Evolutionary conservation across 2,329 filamentous ascomycete species (phyloP).

Genomic region (Reticulascus tulasneorum): DNA sequence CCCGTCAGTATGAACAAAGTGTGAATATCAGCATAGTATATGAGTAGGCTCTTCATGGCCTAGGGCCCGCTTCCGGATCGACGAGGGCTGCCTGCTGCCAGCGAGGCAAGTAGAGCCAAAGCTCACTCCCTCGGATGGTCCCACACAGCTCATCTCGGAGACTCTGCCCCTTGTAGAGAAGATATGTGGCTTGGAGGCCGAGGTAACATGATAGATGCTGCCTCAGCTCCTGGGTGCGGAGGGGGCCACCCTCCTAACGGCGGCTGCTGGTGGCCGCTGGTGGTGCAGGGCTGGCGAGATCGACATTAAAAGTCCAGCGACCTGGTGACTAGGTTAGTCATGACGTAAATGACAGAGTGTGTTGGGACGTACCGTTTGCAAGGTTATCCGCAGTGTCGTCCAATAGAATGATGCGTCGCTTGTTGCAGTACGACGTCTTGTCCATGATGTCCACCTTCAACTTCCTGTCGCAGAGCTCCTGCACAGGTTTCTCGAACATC

Average conservation of each 20-base stretch:
- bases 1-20: too few relatives aligned
- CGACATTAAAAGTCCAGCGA: slow-evolving; percentile 42
- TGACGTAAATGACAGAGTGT: slow-evolving; percentile 24
- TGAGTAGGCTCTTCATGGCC: too few relatives aligned
- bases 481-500: slow-evolving; percentile 98
- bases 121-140: too few relatives aligned
- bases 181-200: too few relatives aligned
- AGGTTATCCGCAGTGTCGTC: slow-evolving; percentile 92
- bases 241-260: slow-evolving; percentile 15
- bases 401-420: slow-evolving; percentile 81
- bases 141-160: too few relatives aligned
- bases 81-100: too few relatives aligned
- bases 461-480: slow-evolving; percentile 78
- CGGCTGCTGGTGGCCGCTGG: slow-evolving; percentile 19
- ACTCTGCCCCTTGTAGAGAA: too few relatives aligned
- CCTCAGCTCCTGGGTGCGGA: too few relatives aligned
- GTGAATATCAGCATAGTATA: too few relatives aligned
- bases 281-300: slow-evolving; percentile 19
- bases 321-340: slow-evolving; percentile 29
- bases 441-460: slow-evolving; percentile 98
- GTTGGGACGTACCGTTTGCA: slow-evolving; percentile 61
- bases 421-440: slow-evolving; percentile 96
- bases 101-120: too few relatives aligned
- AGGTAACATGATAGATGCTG: too few relatives aligned
- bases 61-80: too few relatives aligned